phyloP scores from a whole-genome alignment of 345 rosid genomes.

The Syzygium grande region DNA sequence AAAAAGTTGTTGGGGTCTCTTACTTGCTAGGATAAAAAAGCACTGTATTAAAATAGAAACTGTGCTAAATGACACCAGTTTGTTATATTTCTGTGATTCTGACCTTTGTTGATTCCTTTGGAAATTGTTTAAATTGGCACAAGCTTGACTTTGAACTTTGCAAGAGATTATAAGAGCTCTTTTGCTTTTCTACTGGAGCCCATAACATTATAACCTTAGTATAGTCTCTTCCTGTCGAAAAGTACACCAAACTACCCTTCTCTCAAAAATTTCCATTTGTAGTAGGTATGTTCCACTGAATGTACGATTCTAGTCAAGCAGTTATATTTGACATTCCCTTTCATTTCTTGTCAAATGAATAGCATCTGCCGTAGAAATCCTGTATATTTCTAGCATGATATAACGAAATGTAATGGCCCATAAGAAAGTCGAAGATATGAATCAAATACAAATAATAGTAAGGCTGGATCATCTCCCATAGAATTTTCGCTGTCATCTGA shows the following conservation, averaged over 20 bases:
- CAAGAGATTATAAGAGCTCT: not conserved
- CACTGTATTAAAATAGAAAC: not conserved
- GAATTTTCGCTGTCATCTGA: not conserved
- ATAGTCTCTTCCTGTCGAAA: not conserved
- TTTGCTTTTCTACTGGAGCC: not conserved
- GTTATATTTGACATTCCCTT: not conserved
- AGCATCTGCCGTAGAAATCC: not conserved
- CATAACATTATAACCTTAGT: not conserved
- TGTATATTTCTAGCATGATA: not conserved
- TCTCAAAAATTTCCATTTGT: not conserved
- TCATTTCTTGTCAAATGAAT: not conserved
- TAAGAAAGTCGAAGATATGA: not conserved
- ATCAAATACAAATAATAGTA: not conserved
- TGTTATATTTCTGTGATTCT: not conserved
- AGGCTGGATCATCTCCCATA: not conserved
- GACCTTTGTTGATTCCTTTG: not conserved
- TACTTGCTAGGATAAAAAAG: not conserved
- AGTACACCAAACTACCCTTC: not conserved
- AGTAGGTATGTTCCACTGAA: not conserved
- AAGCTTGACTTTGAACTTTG: not conserved
- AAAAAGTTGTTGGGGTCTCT: not conserved
- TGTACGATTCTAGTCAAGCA: not conserved
- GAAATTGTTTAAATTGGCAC: not conserved
- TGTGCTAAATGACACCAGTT: not conserved
- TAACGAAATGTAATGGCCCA: not conserved